Evolutionary conservation across 768 basidiomycete species (phyloP), one percentile per base, ranked within the genome.

Genomic region (Suillus lakei): DNA sequence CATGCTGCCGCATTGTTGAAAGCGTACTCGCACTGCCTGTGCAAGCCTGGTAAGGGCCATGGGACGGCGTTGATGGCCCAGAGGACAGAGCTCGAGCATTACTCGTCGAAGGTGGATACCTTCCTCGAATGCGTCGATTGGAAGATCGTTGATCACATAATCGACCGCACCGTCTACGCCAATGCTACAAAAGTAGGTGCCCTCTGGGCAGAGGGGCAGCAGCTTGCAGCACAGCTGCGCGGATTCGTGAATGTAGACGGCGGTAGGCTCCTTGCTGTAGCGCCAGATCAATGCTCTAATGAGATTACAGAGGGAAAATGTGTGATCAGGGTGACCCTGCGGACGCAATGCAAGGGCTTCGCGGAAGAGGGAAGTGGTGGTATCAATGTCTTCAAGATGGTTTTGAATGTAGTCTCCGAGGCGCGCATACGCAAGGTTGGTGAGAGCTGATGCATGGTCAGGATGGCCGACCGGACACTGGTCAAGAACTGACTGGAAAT

Each of bases 211-310:
- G 36, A 38, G 36, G 10, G 36, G 8, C 9, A 38, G 36, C 10
- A 38, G 36, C 36, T 38, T 9, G 10, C 10, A 9, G 9, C 10
- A 38, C 7, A 38, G 9, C 9, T 38, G 36, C 2, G 36, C 36
- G n/a, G 66, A 64, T 41, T 73, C 68, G 13, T 69, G 61, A n/a
- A 69, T 26, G 58, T 74, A 72, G 18, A 50, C 63, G 8, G 51
- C 26, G 1, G 67, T 23, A 13, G 64, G 50, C 28, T 48, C 48
- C 50, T 56, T 51, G 39, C 67, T 65, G 60, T 69, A 68, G 32
- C 50, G 66, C 32, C 28, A 30, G 30, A 26, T 48, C 13, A 72
- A 44, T 1, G 63, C 61, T 48, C 59, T 51, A 30, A 64, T 68
- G n/a, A 73, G 68, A 44, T 66, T 68, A 44, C 62, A 62, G 18